phyloP scores from a whole-genome alignment of 148 eudicot species.

The Heliosperma pusillum region DNA sequence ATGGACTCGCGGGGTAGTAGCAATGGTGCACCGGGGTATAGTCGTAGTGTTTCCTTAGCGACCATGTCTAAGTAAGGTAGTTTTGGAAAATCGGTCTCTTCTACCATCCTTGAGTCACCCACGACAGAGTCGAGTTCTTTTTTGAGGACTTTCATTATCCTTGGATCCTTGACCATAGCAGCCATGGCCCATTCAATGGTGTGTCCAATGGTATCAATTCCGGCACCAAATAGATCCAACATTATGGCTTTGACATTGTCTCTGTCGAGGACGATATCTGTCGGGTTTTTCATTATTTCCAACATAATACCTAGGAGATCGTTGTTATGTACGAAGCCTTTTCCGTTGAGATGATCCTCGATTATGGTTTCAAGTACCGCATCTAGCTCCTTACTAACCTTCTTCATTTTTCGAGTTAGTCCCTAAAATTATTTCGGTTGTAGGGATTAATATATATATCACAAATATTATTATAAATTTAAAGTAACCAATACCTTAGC shows the following conservation, averaged over 20 bases:
- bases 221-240: constrained; percentile 18
- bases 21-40: constrained; percentile 17
- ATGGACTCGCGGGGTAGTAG: constrained; percentile 12
- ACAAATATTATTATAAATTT: too few relatives aligned
- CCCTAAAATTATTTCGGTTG: not conserved
- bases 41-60: constrained; percentile 10
- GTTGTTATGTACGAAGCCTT: not conserved
- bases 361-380: constrained; percentile 11
- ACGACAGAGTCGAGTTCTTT: constrained; percentile 12
- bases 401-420: constrained; percentile 5
- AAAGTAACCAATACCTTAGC: too few relatives aligned
- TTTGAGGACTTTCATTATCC: constrained; percentile 8
- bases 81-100: constrained; percentile 11
- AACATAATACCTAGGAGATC: constrained; percentile 19
- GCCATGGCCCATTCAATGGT: constrained; percentile 18
- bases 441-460: not conserved
- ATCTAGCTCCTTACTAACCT: not conserved
- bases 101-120: constrained; percentile 2
- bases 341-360: constrained; percentile 21
- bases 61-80: constrained; percentile 25
- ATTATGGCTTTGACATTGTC: constrained; percentile 12
- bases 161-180: constrained; percentile 6
- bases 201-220: constrained; percentile 4
- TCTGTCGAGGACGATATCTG: not conserved
- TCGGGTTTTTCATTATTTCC: not conserved